These are phyloP conservation scores for Friedmanniomyces simplex DNA, from an alignment of 495 filamentous ascomycete genomes.

Conservation along the genomic window DNA sequence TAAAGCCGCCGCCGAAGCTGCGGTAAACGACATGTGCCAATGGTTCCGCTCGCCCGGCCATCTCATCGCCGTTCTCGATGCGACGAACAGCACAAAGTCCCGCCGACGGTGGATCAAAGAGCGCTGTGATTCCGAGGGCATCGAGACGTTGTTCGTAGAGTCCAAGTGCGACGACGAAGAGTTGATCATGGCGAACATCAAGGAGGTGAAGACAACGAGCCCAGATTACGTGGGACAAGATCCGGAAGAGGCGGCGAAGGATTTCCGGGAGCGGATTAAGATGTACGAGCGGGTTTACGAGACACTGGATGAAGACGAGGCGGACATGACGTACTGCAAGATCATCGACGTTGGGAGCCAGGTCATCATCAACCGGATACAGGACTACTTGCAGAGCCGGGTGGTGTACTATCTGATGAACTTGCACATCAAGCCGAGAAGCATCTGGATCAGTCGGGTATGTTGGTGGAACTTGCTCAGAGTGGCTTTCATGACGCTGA, in stretches of 20 bases:
- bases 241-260: conserved; percentile 74
- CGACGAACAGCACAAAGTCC: conserved; percentile 84
- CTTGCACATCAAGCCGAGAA: conserved; percentile 91
- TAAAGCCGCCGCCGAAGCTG: conserved; percentile 76
- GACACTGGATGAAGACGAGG: conserved; percentile 79
- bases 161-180: conserved; percentile 91
- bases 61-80: conserved; percentile 83
- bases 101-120: conserved; percentile 89
- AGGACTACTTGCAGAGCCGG: conserved; percentile 90
- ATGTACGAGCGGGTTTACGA: conserved; percentile 96
- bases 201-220: conserved; percentile 92
- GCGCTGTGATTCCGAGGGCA: conserved; percentile 54
- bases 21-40: conserved; percentile 77
- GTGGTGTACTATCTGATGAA: conserved; percentile 98
- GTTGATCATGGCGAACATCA: conserved; percentile 91
- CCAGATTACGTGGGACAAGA: conserved; percentile 93
- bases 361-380: conserved; percentile 94
- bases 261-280: conserved; percentile 87
- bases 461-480: too few relatives aligned
- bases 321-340: conserved; percentile 82
- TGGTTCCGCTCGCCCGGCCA: conserved; percentile 71
- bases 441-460: conserved; percentile 92
- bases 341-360: conserved; percentile 91
- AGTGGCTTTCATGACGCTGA: conserved; percentile 24
- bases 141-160: conserved; percentile 91